Evolutionary conservation across 306 rosid genomes (phyloP).

Genomic region (Quercus engelmannii): DNA sequence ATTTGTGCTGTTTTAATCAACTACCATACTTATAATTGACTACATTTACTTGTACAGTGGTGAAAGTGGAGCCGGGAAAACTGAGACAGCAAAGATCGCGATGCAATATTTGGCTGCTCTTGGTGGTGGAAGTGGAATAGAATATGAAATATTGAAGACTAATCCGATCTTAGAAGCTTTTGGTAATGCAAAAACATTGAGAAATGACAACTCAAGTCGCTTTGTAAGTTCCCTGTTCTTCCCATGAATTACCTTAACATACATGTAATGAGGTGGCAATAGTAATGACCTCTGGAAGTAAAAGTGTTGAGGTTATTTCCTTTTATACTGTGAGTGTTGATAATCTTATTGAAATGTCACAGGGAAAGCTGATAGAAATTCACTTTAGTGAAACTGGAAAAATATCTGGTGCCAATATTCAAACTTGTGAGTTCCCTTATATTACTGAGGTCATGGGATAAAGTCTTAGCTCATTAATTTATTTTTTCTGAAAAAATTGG

Average conservation of each 20-base stretch:
- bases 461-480: conserved; percentile 9
- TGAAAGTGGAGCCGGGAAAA: conserved; percentile 99
- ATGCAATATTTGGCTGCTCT: conserved; percentile 98
- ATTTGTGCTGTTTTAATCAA: background rate
- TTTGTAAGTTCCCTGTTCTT: conserved; percentile 67
- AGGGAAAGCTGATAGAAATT: conserved; percentile 98
- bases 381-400: conserved; percentile 97
- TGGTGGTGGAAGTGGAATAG: conserved; percentile 99
- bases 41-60: conserved; percentile 51
- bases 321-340: conserved; percentile 15
- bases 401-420: conserved; percentile 95
- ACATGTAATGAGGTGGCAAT: conserved; percentile 12
- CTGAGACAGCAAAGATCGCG: conserved; percentile 97
- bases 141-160: conserved; percentile 90
- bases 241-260: conserved; percentile 21
- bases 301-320: conserved; percentile 1
- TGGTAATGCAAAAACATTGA: conserved; percentile 93
- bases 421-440: conserved; percentile 73
- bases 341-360: conserved; percentile 31
- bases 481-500: conserved; percentile 16
- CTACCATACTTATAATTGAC: background rate
- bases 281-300: background rate
- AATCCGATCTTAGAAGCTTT: conserved; percentile 98
- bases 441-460: conserved; percentile 19
- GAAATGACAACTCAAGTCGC: conserved; percentile 99